These are phyloP conservation scores for Actinidia polygama DNA, from an alignment of 179 eudicot genomes.

Conservation along the genomic window DNA sequence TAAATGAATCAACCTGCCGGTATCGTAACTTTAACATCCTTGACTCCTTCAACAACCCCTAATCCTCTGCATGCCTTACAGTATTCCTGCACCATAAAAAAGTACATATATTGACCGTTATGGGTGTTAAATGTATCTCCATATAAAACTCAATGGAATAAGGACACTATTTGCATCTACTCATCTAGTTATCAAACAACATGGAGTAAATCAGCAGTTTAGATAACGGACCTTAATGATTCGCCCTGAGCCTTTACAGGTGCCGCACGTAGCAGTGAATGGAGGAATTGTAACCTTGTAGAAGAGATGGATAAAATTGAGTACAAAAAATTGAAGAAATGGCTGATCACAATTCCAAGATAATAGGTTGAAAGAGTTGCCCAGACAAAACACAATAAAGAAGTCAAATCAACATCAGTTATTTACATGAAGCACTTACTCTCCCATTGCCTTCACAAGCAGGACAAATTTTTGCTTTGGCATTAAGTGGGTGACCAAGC, in stretches of 20 bases:
- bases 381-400: not conserved
- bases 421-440: slow-evolving; percentile 45
- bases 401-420: not conserved
- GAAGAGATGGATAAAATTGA: slow-evolving; percentile 7
- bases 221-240: slow-evolving; percentile 51
- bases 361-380: not conserved
- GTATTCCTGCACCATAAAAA: slow-evolving; percentile 50
- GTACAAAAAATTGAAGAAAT: not conserved
- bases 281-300: slow-evolving; percentile 84
- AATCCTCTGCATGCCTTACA: slow-evolving; percentile 70
- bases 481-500: slow-evolving; percentile 73
- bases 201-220: not conserved
- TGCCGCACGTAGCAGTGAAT: slow-evolving; percentile 69
- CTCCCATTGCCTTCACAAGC: slow-evolving; percentile 79
- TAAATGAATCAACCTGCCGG: slow-evolving; percentile 68
- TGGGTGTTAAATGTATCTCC: not conserved
- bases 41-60: slow-evolving; percentile 76
- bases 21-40: slow-evolving; percentile 68
- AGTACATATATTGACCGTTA: not conserved
- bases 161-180: not conserved
- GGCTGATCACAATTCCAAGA: not conserved
- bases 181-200: not conserved
- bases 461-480: slow-evolving; percentile 71
- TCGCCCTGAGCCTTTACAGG: slow-evolving; percentile 81
- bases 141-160: not conserved